These are phyloP conservation scores for Diplodia intermedia DNA, from an alignment of 2,329 filamentous ascomycete species.

Conservation along the genomic window DNA sequence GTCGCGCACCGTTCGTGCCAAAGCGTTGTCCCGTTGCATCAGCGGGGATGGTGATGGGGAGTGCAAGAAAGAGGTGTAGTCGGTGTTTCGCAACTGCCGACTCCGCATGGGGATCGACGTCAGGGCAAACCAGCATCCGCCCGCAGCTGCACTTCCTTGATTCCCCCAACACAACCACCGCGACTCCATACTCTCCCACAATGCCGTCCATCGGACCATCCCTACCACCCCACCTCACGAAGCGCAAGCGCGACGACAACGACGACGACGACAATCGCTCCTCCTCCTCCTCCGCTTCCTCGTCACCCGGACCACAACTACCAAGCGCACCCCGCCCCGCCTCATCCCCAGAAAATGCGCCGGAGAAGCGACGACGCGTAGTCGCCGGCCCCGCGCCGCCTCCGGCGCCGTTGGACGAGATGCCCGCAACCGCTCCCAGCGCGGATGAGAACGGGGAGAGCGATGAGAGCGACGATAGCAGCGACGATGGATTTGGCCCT, in stretches of 20 bases:
- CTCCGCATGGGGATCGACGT: constrained; percentile 21
- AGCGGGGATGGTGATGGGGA: neutral
- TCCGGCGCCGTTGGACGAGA: constrained; percentile 57
- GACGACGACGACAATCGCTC: constrained; percentile 39
- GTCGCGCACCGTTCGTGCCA: neutral
- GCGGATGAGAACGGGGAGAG: constrained; percentile 37
- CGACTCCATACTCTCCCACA: constrained; percentile 34
- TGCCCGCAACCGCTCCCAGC: constrained; percentile 48
- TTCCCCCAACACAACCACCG: neutral
- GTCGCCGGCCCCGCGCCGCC: constrained; percentile 62
- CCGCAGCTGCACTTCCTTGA: neutral
- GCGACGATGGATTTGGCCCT: constrained; percentile 54
- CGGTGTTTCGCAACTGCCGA: constrained; percentile 16
- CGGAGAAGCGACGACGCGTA: constrained; percentile 60
- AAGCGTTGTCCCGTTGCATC: no score
- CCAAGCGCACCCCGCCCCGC: constrained; percentile 39
- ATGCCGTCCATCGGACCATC: constrained; percentile 76
- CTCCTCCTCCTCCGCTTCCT: constrained; percentile 32
- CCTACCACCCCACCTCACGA: constrained; percentile 69
- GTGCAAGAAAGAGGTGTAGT: neutral
- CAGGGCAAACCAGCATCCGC: neutral
- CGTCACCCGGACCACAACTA: neutral
- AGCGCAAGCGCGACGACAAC: constrained; percentile 58
- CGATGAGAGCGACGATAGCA: constrained; percentile 22
- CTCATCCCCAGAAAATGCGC: constrained; percentile 35